Conservation (phyloP, 2,329 filamentous ascomycete genomes). For the Colletotrichum sp. region DNA sequence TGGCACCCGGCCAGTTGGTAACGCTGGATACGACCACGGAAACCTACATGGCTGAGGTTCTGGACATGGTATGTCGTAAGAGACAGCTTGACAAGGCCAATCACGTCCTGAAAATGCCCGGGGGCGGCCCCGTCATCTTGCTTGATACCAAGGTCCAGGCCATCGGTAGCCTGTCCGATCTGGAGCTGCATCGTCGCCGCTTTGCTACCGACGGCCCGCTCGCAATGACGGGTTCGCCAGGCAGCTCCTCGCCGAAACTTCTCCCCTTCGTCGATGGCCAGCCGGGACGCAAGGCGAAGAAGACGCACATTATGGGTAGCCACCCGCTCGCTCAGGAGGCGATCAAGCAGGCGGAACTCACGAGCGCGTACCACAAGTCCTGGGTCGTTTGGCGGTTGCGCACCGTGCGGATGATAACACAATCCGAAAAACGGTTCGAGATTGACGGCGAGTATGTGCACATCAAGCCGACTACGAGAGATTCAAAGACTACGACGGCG, state of each 20-base stretch:
- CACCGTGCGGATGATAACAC: conserved; percentile 78
- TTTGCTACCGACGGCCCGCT: conserved; percentile 78
- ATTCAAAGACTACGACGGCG: conserved; percentile 78
- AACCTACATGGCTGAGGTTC: conserved; percentile 82
- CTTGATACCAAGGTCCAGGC: conserved; percentile 81
- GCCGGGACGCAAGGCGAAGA: conserved; percentile 52
- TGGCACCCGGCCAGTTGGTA: conserved; percentile 74
- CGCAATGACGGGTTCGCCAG: conserved; percentile 71
- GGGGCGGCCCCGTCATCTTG: conserved; percentile 76
- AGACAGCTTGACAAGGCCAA: conserved; percentile 79
- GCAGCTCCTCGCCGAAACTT: conserved; percentile 72
- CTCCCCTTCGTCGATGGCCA: conserved; percentile 53
- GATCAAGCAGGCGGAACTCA: conserved; percentile 63
- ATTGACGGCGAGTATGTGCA: conserved; percentile 89
- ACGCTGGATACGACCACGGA: conserved; percentile 80
- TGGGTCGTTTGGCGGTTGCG: conserved; percentile 85
- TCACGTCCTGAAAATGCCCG: conserved; percentile 79
- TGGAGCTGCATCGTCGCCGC: conserved; percentile 77
- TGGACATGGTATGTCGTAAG: conserved; percentile 79
- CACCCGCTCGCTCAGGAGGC: conserved; percentile 73
- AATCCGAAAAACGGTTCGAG: conserved; percentile 76
- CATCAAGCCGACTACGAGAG: conserved; percentile 75
- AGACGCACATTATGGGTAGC: conserved; percentile 56
- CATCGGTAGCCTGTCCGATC: conserved; percentile 74
- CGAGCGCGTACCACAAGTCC: conserved; percentile 69